Evolutionary conservation across 2,329 filamentous ascomycete species (phyloP), one percentile per base, ranked within the genome.

Genomic region (Cordyceps cateniannulata): DNA sequence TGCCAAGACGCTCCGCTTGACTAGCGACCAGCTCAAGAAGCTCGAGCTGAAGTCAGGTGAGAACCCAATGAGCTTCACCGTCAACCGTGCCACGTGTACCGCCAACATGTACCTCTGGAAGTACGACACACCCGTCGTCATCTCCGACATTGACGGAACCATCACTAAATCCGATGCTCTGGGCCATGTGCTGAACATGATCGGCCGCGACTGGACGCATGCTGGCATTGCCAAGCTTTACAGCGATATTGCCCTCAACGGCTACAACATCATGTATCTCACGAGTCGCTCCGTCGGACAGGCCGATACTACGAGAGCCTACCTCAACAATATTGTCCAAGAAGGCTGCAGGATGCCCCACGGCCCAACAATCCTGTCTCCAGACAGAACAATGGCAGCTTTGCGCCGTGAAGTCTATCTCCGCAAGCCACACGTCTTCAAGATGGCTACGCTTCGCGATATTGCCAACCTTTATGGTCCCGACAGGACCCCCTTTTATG

Each of bases 221-320:
- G 84, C 92, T 18, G 95, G 95, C 42, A 93, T 99, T 25, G 96
- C 95, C 24, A 99, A 99, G 76, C 82, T 99, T 9, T 99, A 98
- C 75, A 95, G 90, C 53, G 96, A 99, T 67, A 99, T 99, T 66
- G 86, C 87, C 1, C 87, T 89, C 68, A 99, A 99, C 69, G 95
- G 95, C 7, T 99, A 98, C 80, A 98, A 99, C 73, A 96, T 99
- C 70, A 92, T 99, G 84, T 99, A 99, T 72, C 82, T 99, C 50
- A 99, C 95, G 0, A 96, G 90, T 71, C 87, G 95, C 56, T 95
- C 91, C 16, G 93, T 98, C 50, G 96, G 95, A 0, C 93, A 96
- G 74, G 90, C 95, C 18, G 95, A 99, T 73, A 92, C 81, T 0
- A 99, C 95, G 1, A 81, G 95, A 62, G 85, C 91, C 0, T 99